These are phyloP conservation scores for Conoideocrella luteorostrata DNA, from an alignment of 2,329 filamentous ascomycete genomes.

Conservation along the genomic window DNA sequence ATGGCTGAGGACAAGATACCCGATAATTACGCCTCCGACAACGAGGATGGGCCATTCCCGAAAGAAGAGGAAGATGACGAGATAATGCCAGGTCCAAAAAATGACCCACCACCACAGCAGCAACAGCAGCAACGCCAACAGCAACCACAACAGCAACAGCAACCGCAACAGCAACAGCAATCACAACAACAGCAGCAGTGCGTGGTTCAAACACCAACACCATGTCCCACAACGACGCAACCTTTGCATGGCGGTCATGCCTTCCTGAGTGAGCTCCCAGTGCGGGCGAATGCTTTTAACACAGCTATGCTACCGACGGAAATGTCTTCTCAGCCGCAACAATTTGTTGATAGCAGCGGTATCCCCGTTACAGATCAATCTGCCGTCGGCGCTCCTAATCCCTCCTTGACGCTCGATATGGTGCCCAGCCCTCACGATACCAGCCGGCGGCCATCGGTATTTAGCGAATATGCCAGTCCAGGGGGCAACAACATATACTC, in stretches of 20 bases:
- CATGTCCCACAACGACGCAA: constrained; percentile 29
- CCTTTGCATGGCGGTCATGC: constrained; percentile 25
- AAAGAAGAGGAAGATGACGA: constrained; percentile 39
- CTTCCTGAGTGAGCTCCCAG: constrained; percentile 38
- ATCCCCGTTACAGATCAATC: constrained; percentile 28
- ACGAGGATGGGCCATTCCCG: constrained; percentile 33
- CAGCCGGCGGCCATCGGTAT: constrained; percentile 38
- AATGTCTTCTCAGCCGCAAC: constrained; percentile 33
- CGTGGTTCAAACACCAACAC: constrained; percentile 28
- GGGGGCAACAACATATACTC: constrained; percentile 33
- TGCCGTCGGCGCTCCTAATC: constrained; percentile 26
- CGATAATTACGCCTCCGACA: constrained; percentile 41
- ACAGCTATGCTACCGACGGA: constrained; percentile 36
- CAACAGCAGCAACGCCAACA: no score
- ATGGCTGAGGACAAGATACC: constrained; percentile 46
- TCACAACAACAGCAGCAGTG: constrained; percentile 26
- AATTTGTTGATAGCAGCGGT: constrained; percentile 31
- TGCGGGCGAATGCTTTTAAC: constrained; percentile 34
- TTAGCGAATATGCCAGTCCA: constrained; percentile 41
- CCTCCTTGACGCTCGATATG: constrained; percentile 38
- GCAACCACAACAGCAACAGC: background rate
- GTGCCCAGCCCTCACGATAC: constrained; percentile 38
- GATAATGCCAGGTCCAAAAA: constrained; percentile 28
- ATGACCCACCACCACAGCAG: background rate
- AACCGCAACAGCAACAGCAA: no score